Conservation (phyloP, 2,329 filamentous ascomycete genomes). For the Ophiostoma novo-ulmi region DNA sequence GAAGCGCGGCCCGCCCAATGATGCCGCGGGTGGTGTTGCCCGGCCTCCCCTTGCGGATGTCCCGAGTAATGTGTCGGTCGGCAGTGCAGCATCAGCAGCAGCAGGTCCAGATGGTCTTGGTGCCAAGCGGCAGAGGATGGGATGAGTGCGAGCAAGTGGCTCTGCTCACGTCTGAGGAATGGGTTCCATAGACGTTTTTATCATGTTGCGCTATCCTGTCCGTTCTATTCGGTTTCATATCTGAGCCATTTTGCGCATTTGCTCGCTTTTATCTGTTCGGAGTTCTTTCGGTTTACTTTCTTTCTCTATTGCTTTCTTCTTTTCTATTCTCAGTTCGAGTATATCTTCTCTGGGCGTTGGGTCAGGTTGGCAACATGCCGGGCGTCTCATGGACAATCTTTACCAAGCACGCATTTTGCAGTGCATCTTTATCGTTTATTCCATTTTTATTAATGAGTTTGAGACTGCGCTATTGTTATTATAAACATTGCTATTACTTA, state of each 20-base stretch:
- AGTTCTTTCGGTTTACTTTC: not conserved
- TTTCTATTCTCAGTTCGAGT: not conserved
- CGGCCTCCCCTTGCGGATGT: conserved; percentile 49
- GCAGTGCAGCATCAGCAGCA: conserved; percentile 24
- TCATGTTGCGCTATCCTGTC: not conserved
- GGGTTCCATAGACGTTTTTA: not conserved
- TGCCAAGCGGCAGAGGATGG: conserved; percentile 48
- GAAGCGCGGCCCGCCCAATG: conserved; percentile 43
- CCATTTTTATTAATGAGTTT: not conserved
- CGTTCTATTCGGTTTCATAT: not conserved
- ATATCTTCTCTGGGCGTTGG: not conserved
- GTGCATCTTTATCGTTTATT: not conserved
- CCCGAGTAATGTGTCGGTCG: conserved; percentile 39
- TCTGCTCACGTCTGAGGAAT: not conserved
- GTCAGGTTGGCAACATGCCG: not conserved
- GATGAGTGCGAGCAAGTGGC: not conserved
- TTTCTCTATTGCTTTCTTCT: not conserved
- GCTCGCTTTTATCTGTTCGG: not conserved
- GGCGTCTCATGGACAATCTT: not conserved
- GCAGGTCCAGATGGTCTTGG: conserved; percentile 37
- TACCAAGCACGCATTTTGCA: not conserved
- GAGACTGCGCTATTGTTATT: not conserved
- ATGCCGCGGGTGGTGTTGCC: conserved; percentile 22
- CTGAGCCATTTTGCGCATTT: not conserved
- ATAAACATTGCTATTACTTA: not conserved